Conservation (phyloP, 139 green algal genomes). For the Penium margaritaceum region DNA sequence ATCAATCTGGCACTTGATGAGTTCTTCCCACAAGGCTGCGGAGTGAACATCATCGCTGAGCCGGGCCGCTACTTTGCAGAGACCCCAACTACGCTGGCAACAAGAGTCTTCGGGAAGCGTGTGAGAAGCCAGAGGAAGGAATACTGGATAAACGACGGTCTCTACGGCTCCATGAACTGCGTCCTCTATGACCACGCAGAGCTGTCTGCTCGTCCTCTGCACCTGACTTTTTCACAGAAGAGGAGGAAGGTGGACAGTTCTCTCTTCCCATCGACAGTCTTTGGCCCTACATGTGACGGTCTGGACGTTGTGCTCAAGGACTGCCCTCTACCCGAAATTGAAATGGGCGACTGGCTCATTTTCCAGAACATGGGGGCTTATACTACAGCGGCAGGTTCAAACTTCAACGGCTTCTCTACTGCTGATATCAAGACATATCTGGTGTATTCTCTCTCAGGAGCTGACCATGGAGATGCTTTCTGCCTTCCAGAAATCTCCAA, state of each 20-base stretch:
- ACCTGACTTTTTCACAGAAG: neutral
- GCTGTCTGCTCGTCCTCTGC: slow-evolving; percentile 41
- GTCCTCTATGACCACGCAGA: slow-evolving; percentile 72
- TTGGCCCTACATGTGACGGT: slow-evolving; percentile 56
- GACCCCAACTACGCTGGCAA: slow-evolving; percentile 66
- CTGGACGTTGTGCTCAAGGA: slow-evolving; percentile 48
- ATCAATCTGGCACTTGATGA: slow-evolving; percentile 77
- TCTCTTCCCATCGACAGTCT: slow-evolving; percentile 44
- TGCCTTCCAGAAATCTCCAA: too few species aligned
- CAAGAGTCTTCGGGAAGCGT: slow-evolving; percentile 73
- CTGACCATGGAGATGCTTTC: too few species aligned
- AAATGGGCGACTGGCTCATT: slow-evolving; percentile 84
- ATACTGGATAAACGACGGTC: slow-evolving; percentile 82
- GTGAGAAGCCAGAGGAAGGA: slow-evolving; percentile 47
- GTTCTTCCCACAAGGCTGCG: slow-evolving; percentile 69
- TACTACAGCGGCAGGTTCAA: slow-evolving; percentile 61
- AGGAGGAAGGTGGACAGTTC: neutral
- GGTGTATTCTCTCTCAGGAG: too few species aligned
- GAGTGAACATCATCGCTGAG: slow-evolving; percentile 77
- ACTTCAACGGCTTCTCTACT: slow-evolving; percentile 48
- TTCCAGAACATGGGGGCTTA: slow-evolving; percentile 88
- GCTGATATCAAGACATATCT: slow-evolving; percentile 29
- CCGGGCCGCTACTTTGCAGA: slow-evolving; percentile 95
- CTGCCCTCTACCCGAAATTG: slow-evolving; percentile 63
- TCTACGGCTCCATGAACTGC: slow-evolving; percentile 97